A percentile compares a stretch with the other conserved stretches of the same genome.
These are phyloP conservation scores for Annulohypoxylon stygium DNA, from an alignment of 495 filamentous ascomycete species.

Conservation along the genomic window DNA sequence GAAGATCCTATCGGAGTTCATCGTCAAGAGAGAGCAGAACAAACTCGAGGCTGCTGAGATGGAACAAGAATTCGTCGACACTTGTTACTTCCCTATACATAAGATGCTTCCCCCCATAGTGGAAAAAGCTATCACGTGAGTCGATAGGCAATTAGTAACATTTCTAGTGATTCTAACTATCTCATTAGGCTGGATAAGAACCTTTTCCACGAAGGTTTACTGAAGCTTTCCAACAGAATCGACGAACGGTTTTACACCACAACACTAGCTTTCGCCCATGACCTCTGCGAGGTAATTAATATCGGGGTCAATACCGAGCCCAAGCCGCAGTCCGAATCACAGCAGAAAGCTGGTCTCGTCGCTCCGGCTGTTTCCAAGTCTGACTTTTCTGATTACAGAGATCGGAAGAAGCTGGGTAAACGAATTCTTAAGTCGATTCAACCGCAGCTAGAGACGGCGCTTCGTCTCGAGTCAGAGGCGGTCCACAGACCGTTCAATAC, in stretches of 20 bases:
- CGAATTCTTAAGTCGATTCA: constrained; percentile 86
- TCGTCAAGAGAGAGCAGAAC: constrained; percentile 77
- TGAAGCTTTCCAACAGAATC: constrained; percentile 72
- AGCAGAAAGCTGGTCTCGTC: constrained; percentile 46
- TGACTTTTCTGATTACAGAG: constrained; percentile 54
- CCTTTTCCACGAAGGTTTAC: constrained; percentile 75
- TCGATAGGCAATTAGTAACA: constrained; percentile 31
- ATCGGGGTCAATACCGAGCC: constrained; percentile 69
- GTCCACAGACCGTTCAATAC: constrained; percentile 75
- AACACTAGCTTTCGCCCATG: constrained; percentile 77
- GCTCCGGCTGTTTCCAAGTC: constrained; percentile 51
- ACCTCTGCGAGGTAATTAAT: constrained; percentile 78
- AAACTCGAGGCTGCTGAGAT: constrained; percentile 82
- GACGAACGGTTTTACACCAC: constrained; percentile 80
- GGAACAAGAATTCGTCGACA: constrained; percentile 82
- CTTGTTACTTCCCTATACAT: constrained; percentile 88
- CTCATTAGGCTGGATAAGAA: constrained; percentile 78
- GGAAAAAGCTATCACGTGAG: constrained; percentile 79
- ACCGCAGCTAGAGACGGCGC: constrained; percentile 78
- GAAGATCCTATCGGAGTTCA: constrained; percentile 72
- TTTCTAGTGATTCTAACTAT: constrained; percentile 43
- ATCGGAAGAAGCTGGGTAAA: constrained; percentile 77
- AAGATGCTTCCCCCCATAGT: constrained; percentile 83
- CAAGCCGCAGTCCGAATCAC: constrained; percentile 37
- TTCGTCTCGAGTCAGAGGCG: constrained; percentile 83